Base-by-base conservation (phyloP, 2,329 filamentous ascomycete species). In the Westerdykella sp. region DNA sequence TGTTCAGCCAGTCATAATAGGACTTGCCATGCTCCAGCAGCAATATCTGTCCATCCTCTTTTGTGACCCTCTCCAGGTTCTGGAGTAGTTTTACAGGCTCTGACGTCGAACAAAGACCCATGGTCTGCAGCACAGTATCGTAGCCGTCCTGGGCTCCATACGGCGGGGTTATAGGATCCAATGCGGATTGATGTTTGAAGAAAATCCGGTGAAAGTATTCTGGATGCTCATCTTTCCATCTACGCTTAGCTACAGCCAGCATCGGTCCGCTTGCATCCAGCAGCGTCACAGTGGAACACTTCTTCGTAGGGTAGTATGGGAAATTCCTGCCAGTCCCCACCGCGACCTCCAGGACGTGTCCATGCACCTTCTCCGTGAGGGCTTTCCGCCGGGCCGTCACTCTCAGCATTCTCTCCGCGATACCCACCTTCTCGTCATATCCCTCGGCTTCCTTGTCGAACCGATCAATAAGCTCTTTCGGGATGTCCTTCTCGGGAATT, bases 1-100 rank as follows among this genome's bases (percentile, higher is more conserved):
- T 57, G 56, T 76, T 75, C 48, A 75, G 50, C 73, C 73, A 75
- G 7, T 65, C 50, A 47, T 69, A 69, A 47, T 73, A 63, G 50
- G 67, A 70, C 43, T 69, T 66, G n/a, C 73, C 73, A 51, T 76
- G 73, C 60, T 76, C 73, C 5, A 76, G 62, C 15, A 76, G 63
- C 40, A 74, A 44, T 43, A 76, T 73, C 51, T 59, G 59, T 6
- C 68, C 63, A 14, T 73, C 65, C 14, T 68, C 66, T 40, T 72
- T 72, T 9, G 65, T 61, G 5, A 58, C 62, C 22, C 69, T 59
- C 21, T 67, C 69, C 32, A 76, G 63, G 46, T 71, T 74, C 50
- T 60, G 59, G 18, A 76, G 58, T 36, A 75, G 57, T 44, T 62
- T 59, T 28, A 66, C 66, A 2, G 73, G 73, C 39, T 69, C 61